phyloP scores from a whole-genome alignment of 306 rosid species.

The Vachellia collinsii region DNA sequence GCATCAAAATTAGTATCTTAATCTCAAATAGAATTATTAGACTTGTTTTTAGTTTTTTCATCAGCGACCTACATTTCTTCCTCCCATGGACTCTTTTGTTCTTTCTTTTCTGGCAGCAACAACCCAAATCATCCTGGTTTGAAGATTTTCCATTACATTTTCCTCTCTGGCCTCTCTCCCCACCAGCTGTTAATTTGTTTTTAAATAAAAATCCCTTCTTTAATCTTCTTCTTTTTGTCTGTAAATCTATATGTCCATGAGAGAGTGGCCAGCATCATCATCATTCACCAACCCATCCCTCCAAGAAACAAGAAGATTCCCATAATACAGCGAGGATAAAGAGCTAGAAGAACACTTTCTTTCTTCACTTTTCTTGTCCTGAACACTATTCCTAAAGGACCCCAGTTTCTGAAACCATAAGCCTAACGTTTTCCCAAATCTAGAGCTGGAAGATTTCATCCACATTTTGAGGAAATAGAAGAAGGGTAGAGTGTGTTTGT shows the following conservation, averaged over 20 bases:
- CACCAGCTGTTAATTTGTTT: neutral
- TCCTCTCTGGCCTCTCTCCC: neutral
- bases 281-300: conserved; percentile 49
- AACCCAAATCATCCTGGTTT: neutral
- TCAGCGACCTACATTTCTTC: conserved; percentile 21
- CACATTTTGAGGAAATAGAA: conserved; percentile 14
- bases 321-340: conserved; percentile 17
- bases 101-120: neutral
- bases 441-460: conserved; percentile 1
- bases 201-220: conserved; percentile 43
- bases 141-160: conserved; percentile 32
- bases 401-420: conserved; percentile 33
- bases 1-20: conserved; percentile 35
- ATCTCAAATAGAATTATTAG: conserved; percentile 27
- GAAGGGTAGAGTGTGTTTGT: conserved; percentile 38
- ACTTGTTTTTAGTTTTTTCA: conserved; percentile 28
- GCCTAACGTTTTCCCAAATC: conserved; percentile 16
- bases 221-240: conserved; percentile 26
- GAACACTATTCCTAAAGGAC: conserved; percentile 28
- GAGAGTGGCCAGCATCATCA: conserved; percentile 37
- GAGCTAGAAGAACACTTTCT: conserved; percentile 28
- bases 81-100: neutral
- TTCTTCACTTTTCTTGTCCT: conserved; percentile 33
- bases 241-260: conserved; percentile 43
- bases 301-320: conserved; percentile 84